Evolutionary conservation across 1,284 basidiomycete species (phyloP).

Genomic region (Neolentinus lepideus): DNA sequence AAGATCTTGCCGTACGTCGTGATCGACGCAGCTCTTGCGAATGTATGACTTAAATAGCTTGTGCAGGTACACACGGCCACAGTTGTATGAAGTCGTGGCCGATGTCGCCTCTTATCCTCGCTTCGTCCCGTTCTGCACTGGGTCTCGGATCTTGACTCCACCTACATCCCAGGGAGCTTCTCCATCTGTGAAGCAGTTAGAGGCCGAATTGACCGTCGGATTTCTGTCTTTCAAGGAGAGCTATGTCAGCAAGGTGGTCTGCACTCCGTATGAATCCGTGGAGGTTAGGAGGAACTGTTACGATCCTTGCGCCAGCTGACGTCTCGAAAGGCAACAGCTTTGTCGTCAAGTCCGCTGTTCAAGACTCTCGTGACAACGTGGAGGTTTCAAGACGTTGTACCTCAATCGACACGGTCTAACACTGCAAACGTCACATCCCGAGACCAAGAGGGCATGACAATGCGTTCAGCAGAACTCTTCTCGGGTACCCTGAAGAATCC

Average conservation of each 20-base stretch:
- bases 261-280: conserved; percentile 70
- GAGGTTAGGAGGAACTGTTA: conserved; percentile 43
- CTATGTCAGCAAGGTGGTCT: conserved; percentile 83
- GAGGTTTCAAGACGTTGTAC: conserved; percentile 59
- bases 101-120: conserved; percentile 82
- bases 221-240: conserved; percentile 85
- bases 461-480: not conserved
- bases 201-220: conserved; percentile 85
- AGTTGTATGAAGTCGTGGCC: conserved; percentile 84
- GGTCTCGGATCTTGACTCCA: conserved; percentile 57
- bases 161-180: conserved; percentile 10
- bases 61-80: conserved; percentile 59
- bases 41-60: not conserved
- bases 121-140: conserved; percentile 89
- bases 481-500: conserved; percentile 17
- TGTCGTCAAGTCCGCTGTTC: conserved; percentile 82
- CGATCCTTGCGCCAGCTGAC: conserved; percentile 4
- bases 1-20: conserved; percentile 75
- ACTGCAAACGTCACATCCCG: not conserved
- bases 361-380: conserved; percentile 79
- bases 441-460: no score
- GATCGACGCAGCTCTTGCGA: conserved; percentile 7
- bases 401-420: conserved; percentile 34
- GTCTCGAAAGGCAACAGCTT: conserved; percentile 56
- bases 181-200: conserved; percentile 32